Percentiles rank a stretch among this genome's conserved stretches.
Evolutionary conservation across 2,329 filamentous ascomycete species (phyloP).

Genomic region (Triangularia verruculosa): DNA sequence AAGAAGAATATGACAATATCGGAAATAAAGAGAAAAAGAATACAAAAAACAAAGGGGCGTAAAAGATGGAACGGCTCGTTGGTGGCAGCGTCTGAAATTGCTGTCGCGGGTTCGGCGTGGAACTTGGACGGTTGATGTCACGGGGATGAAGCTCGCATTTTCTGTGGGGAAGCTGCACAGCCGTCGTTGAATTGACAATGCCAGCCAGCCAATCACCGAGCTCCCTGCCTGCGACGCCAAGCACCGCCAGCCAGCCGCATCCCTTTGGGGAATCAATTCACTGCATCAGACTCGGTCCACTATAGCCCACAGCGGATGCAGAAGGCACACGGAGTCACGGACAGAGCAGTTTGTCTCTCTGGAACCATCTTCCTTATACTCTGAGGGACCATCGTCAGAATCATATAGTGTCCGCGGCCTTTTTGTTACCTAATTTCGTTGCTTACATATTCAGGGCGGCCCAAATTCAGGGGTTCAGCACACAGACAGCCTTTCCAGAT

Average conservation of each 20-base stretch:
- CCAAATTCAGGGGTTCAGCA: not conserved
- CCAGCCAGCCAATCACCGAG: constrained; percentile 11
- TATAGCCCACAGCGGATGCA: constrained; percentile 1
- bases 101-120: not conserved
- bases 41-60: constrained; percentile 12
- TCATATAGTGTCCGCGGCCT: not conserved
- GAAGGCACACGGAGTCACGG: too few relatives aligned
- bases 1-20: not conserved
- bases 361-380: not conserved
- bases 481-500: constrained; percentile 11
- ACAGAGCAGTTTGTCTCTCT: not conserved
- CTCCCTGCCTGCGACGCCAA: not conserved
- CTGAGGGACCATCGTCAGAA: not conserved
- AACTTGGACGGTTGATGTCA: constrained; percentile 29
- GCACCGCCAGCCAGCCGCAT: constrained; percentile 6
- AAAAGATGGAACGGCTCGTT: not conserved
- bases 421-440: not conserved
- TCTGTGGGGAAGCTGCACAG: constrained; percentile 19
- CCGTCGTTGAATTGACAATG: constrained; percentile 6
- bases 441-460: not conserved
- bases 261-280: not conserved
- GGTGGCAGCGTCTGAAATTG: not conserved
- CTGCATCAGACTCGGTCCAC: not conserved
- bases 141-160: constrained; percentile 25
- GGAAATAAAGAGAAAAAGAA: too few relatives aligned